phyloP scores from a whole-genome alignment of 2,329 filamentous ascomycete genomes.

The Rachicladosporium sp. region DNA sequence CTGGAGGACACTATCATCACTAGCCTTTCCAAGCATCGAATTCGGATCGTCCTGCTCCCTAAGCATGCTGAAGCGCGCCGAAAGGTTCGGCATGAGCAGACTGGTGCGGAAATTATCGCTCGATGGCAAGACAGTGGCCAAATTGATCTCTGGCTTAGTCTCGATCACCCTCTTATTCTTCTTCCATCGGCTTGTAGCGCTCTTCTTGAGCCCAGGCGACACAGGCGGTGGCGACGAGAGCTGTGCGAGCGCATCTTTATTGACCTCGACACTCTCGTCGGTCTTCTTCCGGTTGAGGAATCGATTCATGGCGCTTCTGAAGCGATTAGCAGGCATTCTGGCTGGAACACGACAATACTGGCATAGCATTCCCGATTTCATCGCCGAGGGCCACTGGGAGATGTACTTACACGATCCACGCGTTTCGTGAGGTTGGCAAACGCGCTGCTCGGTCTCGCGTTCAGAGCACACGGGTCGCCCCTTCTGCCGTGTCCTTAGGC shows the following conservation, averaged over 20 bases:
- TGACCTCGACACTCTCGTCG: slow-evolving; percentile 1
- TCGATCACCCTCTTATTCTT: slow-evolving; percentile 39
- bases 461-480: too few species aligned
- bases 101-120: slow-evolving; percentile 90
- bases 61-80: slow-evolving; percentile 92
- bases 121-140: slow-evolving; percentile 62
- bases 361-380: too few species aligned
- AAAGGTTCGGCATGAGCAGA: slow-evolving; percentile 87
- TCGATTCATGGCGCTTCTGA: slow-evolving; percentile 6
- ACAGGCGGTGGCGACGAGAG: slow-evolving; percentile 5
- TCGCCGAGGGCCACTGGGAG: too few species aligned
- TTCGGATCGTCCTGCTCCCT: slow-evolving; percentile 85
- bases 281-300: slow-evolving; percentile 7
- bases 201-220: slow-evolving; percentile 20
- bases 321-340: slow-evolving; percentile 2
- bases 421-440: too few species aligned
- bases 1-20: slow-evolving; percentile 82
- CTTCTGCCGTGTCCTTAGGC: too few species aligned
- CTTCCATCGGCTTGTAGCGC: slow-evolving; percentile 25
- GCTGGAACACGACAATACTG: not conserved
- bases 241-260: slow-evolving; percentile 1
- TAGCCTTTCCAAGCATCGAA: slow-evolving; percentile 83
- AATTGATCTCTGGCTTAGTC: slow-evolving; percentile 56
- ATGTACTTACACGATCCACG: too few species aligned
- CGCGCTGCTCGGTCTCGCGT: too few species aligned